Conservation (phyloP, 2,329 filamentous ascomycete genomes). For the Trichophyton simii region DNA sequence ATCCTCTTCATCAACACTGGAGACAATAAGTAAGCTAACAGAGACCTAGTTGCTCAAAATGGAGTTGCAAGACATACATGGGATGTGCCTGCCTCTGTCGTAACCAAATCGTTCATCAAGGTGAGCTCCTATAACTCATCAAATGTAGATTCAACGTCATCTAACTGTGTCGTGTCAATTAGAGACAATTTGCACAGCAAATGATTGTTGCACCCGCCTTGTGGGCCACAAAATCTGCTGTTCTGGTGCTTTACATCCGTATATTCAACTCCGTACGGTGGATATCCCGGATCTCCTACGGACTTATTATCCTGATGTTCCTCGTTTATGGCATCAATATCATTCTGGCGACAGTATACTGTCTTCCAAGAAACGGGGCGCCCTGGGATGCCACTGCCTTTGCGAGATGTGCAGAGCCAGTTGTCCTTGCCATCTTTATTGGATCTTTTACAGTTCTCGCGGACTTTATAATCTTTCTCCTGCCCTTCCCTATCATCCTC, state of each 20-base stretch:
- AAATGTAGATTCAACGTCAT: no score
- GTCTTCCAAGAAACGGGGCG: background rate
- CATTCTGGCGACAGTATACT: background rate
- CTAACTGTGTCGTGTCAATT: background rate
- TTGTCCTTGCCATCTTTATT: background rate
- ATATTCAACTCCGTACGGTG: background rate
- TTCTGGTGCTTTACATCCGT: slow-evolving; percentile 1
- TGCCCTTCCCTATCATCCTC: background rate
- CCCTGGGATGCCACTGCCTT: background rate
- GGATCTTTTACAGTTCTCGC: background rate
- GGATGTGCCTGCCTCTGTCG: background rate
- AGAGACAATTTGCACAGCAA: background rate
- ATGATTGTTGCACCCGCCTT: background rate
- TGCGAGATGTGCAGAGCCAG: background rate
- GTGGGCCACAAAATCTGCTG: background rate
- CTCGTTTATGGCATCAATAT: background rate
- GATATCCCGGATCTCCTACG: background rate
- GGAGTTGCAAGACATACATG: background rate
- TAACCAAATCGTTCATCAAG: background rate
- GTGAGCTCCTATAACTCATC: background rate
- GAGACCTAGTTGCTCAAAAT: background rate
- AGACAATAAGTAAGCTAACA: background rate
- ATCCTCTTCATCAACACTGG: no score
- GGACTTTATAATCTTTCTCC: background rate
- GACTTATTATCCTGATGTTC: background rate